Conservation (phyloP, 2,329 filamentous ascomycete genomes). For the Tolypocladium cylindrosporum region DNA sequence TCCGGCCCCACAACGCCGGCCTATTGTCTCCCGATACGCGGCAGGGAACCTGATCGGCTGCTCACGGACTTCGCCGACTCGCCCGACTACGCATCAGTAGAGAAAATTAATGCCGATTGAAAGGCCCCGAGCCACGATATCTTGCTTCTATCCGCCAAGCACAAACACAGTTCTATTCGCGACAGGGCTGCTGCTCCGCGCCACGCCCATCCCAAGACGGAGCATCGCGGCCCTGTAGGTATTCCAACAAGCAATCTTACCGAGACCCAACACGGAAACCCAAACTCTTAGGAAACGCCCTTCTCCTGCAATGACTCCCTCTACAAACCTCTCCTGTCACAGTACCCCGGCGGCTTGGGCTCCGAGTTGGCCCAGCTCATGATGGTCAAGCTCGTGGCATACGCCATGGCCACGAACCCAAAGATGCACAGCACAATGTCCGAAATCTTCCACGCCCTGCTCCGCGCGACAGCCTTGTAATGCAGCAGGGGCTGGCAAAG, state of each 20-base stretch:
- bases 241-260: not conserved
- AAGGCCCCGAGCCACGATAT: not conserved
- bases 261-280: not conserved
- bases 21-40: not conserved
- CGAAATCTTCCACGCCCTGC: slow-evolving; percentile 52
- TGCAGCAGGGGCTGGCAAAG: slow-evolving; percentile 74
- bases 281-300: not conserved
- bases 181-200: not conserved
- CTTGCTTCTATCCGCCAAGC: not conserved
- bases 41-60: no score
- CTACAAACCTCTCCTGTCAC: slow-evolving; percentile 28
- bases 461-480: slow-evolving; percentile 68
- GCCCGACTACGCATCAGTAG: not conserved
- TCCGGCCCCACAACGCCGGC: not conserved
- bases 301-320: not conserved
- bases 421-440: slow-evolving; percentile 74
- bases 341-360: slow-evolving; percentile 41
- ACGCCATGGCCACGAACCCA: slow-evolving; percentile 78
- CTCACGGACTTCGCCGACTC: no score
- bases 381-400: slow-evolving; percentile 81
- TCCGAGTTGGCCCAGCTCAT: slow-evolving; percentile 69
- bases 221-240: not conserved
- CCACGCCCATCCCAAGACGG: not conserved
- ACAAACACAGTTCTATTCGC: not conserved
- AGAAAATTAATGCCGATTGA: not conserved